Evolutionary conservation across 208 protist genomes (phyloP).

Genomic region (Trypanosoma grayi): DNA sequence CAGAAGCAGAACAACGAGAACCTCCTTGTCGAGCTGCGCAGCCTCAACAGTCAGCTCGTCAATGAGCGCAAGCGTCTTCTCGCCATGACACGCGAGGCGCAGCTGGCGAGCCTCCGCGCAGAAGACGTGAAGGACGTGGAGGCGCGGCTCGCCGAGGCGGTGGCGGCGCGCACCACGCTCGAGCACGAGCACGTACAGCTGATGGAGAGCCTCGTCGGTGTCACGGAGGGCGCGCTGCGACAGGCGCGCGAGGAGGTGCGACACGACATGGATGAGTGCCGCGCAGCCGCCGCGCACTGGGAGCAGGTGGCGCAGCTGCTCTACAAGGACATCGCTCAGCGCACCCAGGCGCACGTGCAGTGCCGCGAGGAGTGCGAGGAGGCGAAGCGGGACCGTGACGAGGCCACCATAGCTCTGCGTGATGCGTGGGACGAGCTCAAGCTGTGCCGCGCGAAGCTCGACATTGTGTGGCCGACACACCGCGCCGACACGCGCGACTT

Average conservation of each 20-base stretch:
- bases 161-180: conserved; percentile 38
- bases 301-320: conserved; percentile 83
- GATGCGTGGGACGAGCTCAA: conserved; percentile 42
- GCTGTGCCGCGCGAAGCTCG: conserved; percentile 65
- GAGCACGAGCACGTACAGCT: conserved; percentile 75
- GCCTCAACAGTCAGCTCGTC: conserved; percentile 69
- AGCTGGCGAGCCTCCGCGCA: conserved; percentile 32
- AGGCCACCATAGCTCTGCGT: conserved; percentile 38
- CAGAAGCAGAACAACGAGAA: conserved; percentile 85
- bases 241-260: conserved; percentile 64
- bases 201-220: conserved; percentile 73
- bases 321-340: conserved; percentile 84
- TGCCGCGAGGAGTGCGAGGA: conserved; percentile 85
- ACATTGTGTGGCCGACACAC: conserved; percentile 85
- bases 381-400: conserved; percentile 74
- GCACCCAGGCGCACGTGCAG: conserved; percentile 63
- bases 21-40: conserved; percentile 78
- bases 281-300: conserved; percentile 69
- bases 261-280: conserved; percentile 64
- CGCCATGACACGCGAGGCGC: conserved; percentile 51
- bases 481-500: conserved; percentile 55
- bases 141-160: conserved; percentile 37
- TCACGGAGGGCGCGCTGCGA: conserved; percentile 63
- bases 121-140: conserved; percentile 49
- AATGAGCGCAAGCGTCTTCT: conserved; percentile 80